phyloP scores from a whole-genome alignment of 306 rosid genomes.

The Glycine tomentella region DNA sequence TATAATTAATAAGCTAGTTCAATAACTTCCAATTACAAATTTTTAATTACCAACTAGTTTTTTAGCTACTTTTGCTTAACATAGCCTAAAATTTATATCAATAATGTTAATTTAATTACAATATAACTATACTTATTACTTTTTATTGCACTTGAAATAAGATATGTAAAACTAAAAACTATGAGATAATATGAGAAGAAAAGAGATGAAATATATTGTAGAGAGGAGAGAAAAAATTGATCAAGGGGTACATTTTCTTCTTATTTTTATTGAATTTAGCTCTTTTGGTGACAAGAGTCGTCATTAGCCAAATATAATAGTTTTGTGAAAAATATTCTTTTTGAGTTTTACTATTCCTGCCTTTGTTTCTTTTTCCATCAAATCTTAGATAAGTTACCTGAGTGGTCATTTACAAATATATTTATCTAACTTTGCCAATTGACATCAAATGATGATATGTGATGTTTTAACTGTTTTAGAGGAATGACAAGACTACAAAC shows the following conservation, averaged over 20 bases:
- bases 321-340: not conserved
- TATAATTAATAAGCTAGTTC: no score
- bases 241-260: no score
- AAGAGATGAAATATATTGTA: no score
- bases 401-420: conserved; percentile 10
- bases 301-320: not conserved
- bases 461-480: not conserved
- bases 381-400: not conserved
- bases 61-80: no score
- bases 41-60: no score
- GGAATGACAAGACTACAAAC: not conserved
- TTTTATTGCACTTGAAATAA: not conserved
- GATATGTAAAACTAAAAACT: not conserved
- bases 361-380: not conserved
- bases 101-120: no score
- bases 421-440: not conserved
- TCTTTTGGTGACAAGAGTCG: not conserved
- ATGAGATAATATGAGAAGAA: no score
- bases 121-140: not conserved
- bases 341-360: not conserved
- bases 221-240: not conserved
- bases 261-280: not conserved
- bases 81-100: no score
- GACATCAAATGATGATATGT: not conserved
- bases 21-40: no score